phyloP scores from a whole-genome alignment of 208 protist genomes.

The Novymonas esmeraldas region DNA sequence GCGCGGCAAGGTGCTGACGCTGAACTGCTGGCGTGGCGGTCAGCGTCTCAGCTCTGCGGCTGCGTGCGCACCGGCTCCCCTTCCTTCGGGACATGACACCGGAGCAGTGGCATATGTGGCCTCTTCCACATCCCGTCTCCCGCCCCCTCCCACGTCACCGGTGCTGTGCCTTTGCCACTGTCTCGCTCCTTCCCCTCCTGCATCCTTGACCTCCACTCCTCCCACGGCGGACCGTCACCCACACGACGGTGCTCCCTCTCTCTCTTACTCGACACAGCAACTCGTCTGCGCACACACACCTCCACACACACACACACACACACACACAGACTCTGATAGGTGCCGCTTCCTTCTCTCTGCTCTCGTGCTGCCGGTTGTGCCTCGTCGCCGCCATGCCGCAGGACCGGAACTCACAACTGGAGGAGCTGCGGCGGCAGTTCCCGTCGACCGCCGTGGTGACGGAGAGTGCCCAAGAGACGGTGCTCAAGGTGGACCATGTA shows the following conservation, averaged over 20 bases:
- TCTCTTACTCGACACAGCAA: neutral
- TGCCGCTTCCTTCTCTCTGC: too few relatives aligned
- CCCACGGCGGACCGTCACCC: too few relatives aligned
- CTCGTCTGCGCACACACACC: neutral
- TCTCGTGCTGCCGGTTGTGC: too few relatives aligned
- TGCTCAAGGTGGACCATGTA: slow-evolving; percentile 69
- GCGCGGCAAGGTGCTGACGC: too few relatives aligned
- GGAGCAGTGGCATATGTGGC: neutral
- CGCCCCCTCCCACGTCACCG: neutral
- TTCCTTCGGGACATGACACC: neutral
- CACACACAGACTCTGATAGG: too few relatives aligned
- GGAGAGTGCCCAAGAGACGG: slow-evolving; percentile 42
- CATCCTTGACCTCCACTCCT: too few relatives aligned
- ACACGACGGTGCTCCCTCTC: neutral
- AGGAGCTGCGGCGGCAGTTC: slow-evolving; percentile 47
- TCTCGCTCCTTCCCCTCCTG: neutral
- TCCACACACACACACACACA: too few relatives aligned
- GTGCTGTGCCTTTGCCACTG: neutral
- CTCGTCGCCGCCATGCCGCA: slow-evolving; percentile 5
- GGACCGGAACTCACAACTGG: slow-evolving; percentile 42
- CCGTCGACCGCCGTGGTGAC: slow-evolving; percentile 43
- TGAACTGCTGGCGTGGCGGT: too few relatives aligned
- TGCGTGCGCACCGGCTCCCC: too few relatives aligned
- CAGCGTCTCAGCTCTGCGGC: too few relatives aligned
- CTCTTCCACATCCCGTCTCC: neutral